phyloP scores from a whole-genome alignment of 1,284 basidiomycete genomes.

The Ceraceosorus guamensis region DNA sequence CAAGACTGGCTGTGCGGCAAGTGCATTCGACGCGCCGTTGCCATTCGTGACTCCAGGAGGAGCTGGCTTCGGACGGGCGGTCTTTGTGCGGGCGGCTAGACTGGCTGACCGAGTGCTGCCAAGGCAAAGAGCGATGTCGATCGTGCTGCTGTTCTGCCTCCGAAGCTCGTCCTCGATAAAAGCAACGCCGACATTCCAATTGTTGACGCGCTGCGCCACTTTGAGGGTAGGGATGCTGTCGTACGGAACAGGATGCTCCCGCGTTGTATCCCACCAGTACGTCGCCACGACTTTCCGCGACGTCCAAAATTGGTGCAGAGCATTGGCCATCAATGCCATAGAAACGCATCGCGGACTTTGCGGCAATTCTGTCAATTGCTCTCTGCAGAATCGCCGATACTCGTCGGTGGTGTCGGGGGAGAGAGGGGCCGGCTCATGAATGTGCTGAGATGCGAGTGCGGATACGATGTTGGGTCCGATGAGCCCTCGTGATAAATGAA shows the following conservation, averaged over 20 bases:
- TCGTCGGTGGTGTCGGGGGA: slow-evolving; percentile 56
- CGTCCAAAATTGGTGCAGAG: slow-evolving; percentile 43
- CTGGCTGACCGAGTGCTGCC: slow-evolving; percentile 63
- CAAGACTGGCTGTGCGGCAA: slow-evolving; percentile 49
- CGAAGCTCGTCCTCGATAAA: slow-evolving; percentile 90
- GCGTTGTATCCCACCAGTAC: slow-evolving; percentile 36
- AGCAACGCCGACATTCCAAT: slow-evolving; percentile 84
- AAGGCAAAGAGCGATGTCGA: slow-evolving; percentile 89
- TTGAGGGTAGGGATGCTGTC: slow-evolving; percentile 67
- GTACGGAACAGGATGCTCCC: slow-evolving; percentile 29
- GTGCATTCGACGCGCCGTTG: neutral
- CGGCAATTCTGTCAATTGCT: slow-evolving; percentile 84
- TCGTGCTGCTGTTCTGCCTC: slow-evolving; percentile 93
- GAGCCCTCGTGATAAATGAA: slow-evolving; percentile 86
- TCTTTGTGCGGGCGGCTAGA: slow-evolving; percentile 36
- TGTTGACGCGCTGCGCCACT: slow-evolving; percentile 74
- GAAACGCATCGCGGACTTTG: slow-evolving; percentile 83
- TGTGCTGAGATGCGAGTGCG: slow-evolving; percentile 76
- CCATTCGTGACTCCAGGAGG: neutral
- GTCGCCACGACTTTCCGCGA: slow-evolving; percentile 37
- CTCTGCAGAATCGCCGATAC: slow-evolving; percentile 87
- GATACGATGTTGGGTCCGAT: slow-evolving; percentile 78
- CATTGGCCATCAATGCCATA: slow-evolving; percentile 50
- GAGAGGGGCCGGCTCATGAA: slow-evolving; percentile 78
- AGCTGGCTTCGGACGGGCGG: slow-evolving; percentile 10